phyloP scores from a whole-genome alignment of 208 protist species.

The Zelonia costaricensis region DNA sequence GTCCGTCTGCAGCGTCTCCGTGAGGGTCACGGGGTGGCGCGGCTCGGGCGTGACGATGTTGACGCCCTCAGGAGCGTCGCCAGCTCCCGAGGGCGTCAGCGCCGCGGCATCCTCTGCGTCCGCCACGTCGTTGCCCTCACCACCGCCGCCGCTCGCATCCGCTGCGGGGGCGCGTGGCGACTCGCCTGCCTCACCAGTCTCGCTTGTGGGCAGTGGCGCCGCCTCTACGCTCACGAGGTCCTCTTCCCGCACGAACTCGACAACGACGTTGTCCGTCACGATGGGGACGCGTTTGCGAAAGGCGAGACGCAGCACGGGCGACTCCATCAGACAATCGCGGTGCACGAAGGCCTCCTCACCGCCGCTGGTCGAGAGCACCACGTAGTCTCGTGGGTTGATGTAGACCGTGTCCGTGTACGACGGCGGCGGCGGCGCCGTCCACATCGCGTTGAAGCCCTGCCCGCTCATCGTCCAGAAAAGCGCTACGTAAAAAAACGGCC shows the following conservation, averaged over 20 bases:
- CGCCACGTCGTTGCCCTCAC: not conserved
- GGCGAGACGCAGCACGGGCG: constrained; percentile 58
- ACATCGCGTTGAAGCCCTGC: constrained; percentile 83
- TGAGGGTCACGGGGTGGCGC: constrained; percentile 17
- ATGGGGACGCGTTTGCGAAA: constrained; percentile 47
- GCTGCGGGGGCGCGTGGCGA: not conserved
- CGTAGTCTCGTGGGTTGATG: constrained; percentile 62
- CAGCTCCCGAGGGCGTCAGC: not conserved
- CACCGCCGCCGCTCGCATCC: not conserved
- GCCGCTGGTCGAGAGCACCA: constrained; percentile 56
- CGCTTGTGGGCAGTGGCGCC: not conserved
- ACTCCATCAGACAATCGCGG: constrained; percentile 56
- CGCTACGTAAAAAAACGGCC: not conserved
- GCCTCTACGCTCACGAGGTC: not conserved
- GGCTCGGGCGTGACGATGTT: not conserved
- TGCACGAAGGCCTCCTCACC: constrained; percentile 63
- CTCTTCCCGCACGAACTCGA: constrained; percentile 28
- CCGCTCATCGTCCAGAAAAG: constrained; percentile 43
- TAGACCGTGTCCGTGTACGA: constrained; percentile 72
- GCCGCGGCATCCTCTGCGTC: not conserved
- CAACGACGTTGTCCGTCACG: constrained; percentile 24
- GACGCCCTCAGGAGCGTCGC: not conserved
- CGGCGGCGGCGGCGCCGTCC: constrained; percentile 80
- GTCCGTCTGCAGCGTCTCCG: constrained; percentile 42
- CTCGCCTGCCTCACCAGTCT: too few relatives aligned